These are phyloP conservation scores for Asterochloris sp. DNA, from an alignment of 139 green algal species.

Conservation along the genomic window DNA sequence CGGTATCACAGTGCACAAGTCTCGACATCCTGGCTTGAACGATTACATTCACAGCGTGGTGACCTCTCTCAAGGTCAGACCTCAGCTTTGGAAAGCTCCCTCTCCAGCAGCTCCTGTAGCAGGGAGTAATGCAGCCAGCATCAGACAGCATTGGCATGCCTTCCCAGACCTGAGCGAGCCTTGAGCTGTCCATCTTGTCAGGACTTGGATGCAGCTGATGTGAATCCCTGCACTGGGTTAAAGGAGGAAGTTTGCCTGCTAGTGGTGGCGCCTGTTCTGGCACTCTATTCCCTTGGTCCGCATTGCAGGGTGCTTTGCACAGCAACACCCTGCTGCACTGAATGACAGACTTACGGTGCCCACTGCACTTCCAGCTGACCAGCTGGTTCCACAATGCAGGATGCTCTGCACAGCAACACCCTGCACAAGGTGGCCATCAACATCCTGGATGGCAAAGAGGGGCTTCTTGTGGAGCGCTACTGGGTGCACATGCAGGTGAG, in stretches of 20 bases:
- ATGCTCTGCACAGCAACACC: background rate
- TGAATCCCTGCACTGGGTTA: background rate
- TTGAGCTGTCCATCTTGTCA: background rate
- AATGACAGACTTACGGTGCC: too few relatives aligned
- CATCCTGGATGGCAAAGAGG: constrained; percentile 8
- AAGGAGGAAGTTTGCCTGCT: constrained; percentile 26
- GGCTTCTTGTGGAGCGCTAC: constrained; percentile 36
- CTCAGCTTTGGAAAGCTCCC: background rate
- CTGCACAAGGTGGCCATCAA: constrained; percentile 37
- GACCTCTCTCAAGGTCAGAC: constrained; percentile 20
- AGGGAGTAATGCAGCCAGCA: too few relatives aligned
- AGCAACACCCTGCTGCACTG: constrained; percentile 5
- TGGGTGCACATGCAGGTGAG: constrained; percentile 30
- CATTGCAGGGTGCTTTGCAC: too few relatives aligned
- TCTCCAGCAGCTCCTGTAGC: background rate
- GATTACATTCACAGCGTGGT: constrained; percentile 35
- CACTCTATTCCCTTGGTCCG: too few relatives aligned
- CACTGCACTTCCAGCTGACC: too few relatives aligned
- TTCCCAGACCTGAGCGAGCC: background rate
- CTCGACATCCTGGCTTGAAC: constrained; percentile 38
- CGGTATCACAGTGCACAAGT: constrained; percentile 30
- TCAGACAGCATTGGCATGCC: too few relatives aligned
- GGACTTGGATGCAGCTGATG: background rate
- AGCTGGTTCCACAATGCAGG: too few relatives aligned
- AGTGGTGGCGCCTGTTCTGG: background rate